Evolutionary conservation across 768 basidiomycete species (phyloP), one percentile per base, ranked within the genome.

Genomic region (Mycena galopus): DNA sequence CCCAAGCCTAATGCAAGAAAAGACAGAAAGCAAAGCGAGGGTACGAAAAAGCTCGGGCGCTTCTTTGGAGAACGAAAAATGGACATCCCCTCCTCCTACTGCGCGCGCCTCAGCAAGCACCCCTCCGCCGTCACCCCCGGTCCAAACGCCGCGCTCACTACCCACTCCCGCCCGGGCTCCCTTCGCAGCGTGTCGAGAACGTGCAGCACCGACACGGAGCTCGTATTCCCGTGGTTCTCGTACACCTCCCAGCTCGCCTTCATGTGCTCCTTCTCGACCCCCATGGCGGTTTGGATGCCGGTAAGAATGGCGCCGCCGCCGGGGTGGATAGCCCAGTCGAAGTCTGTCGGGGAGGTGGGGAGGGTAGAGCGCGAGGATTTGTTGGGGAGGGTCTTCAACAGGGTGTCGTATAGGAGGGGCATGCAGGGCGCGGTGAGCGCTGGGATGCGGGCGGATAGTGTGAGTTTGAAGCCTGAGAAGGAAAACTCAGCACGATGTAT

Each of bases 271-370:
- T 29, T 47, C n/a, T 73, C 61, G 27, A 69, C 21, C 0, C 3
- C 1, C 72, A 73, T 64, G 35, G 17, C 47, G 0, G 50, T 23
- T 19, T 53, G 23, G 5, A 55, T 64, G 19, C 47, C 55, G 0
- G 32, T 16, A 5, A 73, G 62, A 32, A 73, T 53, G 1, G 61
- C 66, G 1, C 50, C 56, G 7, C 72, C 67, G 17, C 67, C 67
- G 0, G 72, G 44, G 39, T 73, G 72, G 16, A 73, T 4, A 4
- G 72, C 55, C 72, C 72, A 73, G 67, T 73, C 72, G n/a, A 69
- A 69, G 16, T 63, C 71, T 33, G 11, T n/a, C 23, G 71, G 51
- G 12, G 42, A 37, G 29, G 57, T n/a, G 4, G 67, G 67, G 4
- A 59, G 29, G 2, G 35, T 32, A 1, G n/a, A n/a, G n/a, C 53